Evolutionary conservation across 495 filamentous ascomycete genomes (phyloP), one percentile per base, ranked within the genome.

Genomic region (Annulohypoxylon moriforme): DNA sequence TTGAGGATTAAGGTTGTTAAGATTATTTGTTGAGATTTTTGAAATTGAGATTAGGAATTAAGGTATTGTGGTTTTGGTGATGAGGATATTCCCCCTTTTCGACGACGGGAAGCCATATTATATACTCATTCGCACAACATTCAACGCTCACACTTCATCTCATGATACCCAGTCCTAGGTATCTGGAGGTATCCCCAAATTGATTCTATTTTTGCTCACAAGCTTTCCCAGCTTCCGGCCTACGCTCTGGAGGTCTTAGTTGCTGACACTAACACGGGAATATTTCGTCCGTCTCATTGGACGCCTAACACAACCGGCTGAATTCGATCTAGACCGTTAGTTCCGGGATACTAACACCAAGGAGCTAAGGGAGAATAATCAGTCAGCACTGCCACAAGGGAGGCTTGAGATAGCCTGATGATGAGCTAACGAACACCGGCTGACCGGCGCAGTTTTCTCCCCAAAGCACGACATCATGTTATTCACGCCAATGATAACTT

Each of bases 401-500:
- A 65, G 25, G 33, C 25, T 44, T 34, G 22, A 36, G 38, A 38
- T 49, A 31, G 53, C 44, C 60, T 47, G 46, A 56, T 65, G 7
- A 53, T 42, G 36, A 56, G 61, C 55, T 20, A 34, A 22, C 44
- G 44, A 36, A 18, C 27, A 60, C 61, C 68, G 56, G 61, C 60
- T 70, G 68, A 70, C 68, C 46, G 44, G 61, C 47, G 22, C 64
- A 65, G 60, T 44, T 61, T 36, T 55, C 18, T 47, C 38, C 27
- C 9, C 22, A 25, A 42, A 63, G 36, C 40, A 57, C 31, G 59
- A 20, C 10, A 63, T 50, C 40, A 6, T 22, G 34, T 2, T 20
- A 33, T 13, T 4, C n/a, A 3, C 14, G 31, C 50, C 40, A 69
- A 31, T 59, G 31, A 50, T n/a, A 58, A 22, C 4, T 20, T 3